Conservation (phyloP, 2,329 filamentous ascomycete species). For the Calonectria fujianensis region DNA sequence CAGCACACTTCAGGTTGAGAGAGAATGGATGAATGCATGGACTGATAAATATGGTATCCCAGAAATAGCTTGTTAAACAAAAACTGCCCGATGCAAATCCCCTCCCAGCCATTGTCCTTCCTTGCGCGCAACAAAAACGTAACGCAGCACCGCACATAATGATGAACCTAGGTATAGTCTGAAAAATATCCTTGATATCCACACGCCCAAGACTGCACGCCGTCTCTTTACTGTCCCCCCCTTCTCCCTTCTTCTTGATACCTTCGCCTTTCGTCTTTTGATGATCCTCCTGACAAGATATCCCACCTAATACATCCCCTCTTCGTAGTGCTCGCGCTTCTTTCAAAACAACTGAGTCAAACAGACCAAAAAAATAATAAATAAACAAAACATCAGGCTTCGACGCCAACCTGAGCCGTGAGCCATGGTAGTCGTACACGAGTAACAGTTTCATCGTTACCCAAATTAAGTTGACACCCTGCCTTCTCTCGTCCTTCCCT, state of each 20-base stretch:
- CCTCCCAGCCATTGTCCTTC: constrained; percentile 28
- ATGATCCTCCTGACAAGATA: constrained; percentile 32
- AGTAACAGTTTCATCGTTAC: constrained; percentile 57
- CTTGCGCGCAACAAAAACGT: constrained; percentile 13
- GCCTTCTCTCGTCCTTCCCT: constrained; percentile 45
- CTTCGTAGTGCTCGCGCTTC: constrained; percentile 43
- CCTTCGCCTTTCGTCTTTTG: constrained; percentile 37
- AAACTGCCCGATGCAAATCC: constrained; percentile 40
- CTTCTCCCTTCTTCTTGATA: constrained; percentile 43
- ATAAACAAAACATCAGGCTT: constrained; percentile 45
- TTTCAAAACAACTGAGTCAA: constrained; percentile 44
- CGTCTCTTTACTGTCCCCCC: constrained; percentile 15
- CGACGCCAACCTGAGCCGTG: constrained; percentile 50
- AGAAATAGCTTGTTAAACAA: constrained; percentile 37
- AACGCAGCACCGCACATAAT: constrained; percentile 31
- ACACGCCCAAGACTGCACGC: constrained; percentile 47
- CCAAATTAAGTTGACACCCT: constrained; percentile 55
- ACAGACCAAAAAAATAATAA: constrained; percentile 39
- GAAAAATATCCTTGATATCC: constrained; percentile 49
- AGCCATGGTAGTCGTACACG: constrained; percentile 59
- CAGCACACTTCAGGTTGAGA: not conserved
- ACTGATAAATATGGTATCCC: constrained; percentile 28
- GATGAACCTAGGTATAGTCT: constrained; percentile 55
- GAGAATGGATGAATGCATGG: not conserved
- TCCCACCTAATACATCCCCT: constrained; percentile 38